A percentile compares a stretch with the other conserved stretches of the same genome.
phyloP scores from a whole-genome alignment of 257 asterid genomes.

The Datura wrightii region DNA sequence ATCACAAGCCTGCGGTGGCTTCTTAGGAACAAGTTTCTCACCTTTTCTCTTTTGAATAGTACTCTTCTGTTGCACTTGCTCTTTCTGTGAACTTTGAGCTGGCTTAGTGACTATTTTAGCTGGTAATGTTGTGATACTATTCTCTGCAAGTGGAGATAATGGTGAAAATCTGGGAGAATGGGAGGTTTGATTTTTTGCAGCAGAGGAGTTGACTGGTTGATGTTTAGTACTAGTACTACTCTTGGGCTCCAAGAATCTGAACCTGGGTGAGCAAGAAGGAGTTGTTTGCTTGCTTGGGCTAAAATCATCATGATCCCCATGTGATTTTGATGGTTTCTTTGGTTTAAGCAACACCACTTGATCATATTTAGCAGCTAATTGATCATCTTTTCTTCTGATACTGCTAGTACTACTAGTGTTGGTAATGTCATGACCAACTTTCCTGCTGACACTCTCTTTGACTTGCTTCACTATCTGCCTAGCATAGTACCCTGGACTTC shows the following conservation, averaged over 20 bases:
- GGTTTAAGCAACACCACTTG: constrained; percentile 57
- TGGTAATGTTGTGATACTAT: neutral
- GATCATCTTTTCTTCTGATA: constrained; percentile 34
- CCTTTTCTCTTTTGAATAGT: constrained; percentile 35
- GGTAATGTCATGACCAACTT: constrained; percentile 69
- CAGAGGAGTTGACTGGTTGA: constrained; percentile 33
- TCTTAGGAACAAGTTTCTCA: constrained; percentile 39
- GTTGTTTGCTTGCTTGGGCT: constrained; percentile 39
- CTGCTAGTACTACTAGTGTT: constrained; percentile 36
- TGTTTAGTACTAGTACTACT: neutral
- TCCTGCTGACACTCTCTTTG: constrained; percentile 62
- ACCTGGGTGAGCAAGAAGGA: constrained; percentile 55
- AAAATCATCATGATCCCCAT: constrained; percentile 30
- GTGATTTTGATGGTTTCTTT: constrained; percentile 34
- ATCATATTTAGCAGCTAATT: constrained; percentile 53
- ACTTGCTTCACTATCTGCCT: constrained; percentile 73
- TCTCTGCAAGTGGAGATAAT: constrained; percentile 27
- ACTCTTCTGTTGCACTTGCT: constrained; percentile 16
- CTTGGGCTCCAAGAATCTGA: constrained; percentile 50
- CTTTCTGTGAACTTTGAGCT: constrained; percentile 33
- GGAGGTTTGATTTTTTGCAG: constrained; percentile 41
- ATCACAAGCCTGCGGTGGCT: constrained; percentile 41
- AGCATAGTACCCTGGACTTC: constrained; percentile 57
- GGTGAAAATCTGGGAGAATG: constrained; percentile 37
- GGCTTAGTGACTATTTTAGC: constrained; percentile 8